Conservation (phyloP, 108 stramenopile genomes). For the Pseudonitzschia multiseries region DNA sequence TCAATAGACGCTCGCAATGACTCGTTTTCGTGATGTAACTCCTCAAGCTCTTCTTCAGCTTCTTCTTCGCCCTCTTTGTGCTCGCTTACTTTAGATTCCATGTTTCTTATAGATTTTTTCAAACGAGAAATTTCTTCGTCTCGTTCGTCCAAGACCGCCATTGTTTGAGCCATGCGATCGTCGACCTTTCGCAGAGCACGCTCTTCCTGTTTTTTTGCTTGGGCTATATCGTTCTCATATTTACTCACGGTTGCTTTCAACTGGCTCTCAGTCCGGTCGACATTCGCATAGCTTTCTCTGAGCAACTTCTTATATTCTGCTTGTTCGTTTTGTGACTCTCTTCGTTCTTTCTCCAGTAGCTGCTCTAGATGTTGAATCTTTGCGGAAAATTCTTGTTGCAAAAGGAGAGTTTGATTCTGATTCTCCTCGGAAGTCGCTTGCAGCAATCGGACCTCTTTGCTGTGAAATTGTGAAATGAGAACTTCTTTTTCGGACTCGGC, state of each 20-base stretch:
- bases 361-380: slow-evolving; percentile 30
- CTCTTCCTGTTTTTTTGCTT: slow-evolving; percentile 33
- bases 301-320: slow-evolving; percentile 29
- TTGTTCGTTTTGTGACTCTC: slow-evolving; percentile 23
- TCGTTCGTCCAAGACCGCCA: slow-evolving; percentile 63
- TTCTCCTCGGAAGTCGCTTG: slow-evolving; percentile 42
- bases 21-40: slow-evolving; percentile 78
- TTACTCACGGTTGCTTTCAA: slow-evolving; percentile 11
- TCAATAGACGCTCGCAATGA: slow-evolving; percentile 57
- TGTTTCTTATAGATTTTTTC: slow-evolving; percentile 25
- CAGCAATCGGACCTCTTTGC: slow-evolving; percentile 42
- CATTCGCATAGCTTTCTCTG: slow-evolving; percentile 28
- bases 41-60: slow-evolving; percentile 56
- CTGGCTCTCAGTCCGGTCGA: slow-evolving; percentile 31
- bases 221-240: slow-evolving; percentile 22
- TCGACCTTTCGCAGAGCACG: slow-evolving; percentile 35
- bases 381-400: slow-evolving; percentile 21
- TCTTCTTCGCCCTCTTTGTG: slow-evolving; percentile 46
- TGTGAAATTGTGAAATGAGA: slow-evolving; percentile 32
- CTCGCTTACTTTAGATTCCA: slow-evolving; percentile 41
- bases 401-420: slow-evolving; percentile 29
- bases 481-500: slow-evolving; percentile 24
- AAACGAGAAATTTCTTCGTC: slow-evolving; percentile 38
- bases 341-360: slow-evolving; percentile 26
- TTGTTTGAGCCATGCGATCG: slow-evolving; percentile 53